Percentiles rank a stretch among this genome's conserved stretches.
phyloP scores from a whole-genome alignment of 2,329 filamentous ascomycete genomes.

The Aspergillus ibericus region DNA sequence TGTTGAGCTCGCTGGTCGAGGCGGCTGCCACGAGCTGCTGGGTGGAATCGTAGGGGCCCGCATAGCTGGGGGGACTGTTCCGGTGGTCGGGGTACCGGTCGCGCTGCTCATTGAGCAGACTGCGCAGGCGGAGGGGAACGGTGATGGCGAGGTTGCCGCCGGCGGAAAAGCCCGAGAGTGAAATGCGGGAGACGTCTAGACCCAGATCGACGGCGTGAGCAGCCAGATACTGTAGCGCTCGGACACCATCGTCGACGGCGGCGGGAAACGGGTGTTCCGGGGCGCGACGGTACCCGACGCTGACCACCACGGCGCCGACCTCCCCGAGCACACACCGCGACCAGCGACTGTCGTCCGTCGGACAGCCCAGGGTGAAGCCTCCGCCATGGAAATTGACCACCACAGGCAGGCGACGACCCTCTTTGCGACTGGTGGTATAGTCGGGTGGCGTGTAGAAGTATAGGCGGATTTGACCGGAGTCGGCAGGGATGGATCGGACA shows the following conservation, averaged over 20 bases:
- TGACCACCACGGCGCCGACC: constrained; percentile 59
- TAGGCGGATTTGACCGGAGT: constrained; percentile 52
- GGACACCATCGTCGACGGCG: constrained; percentile 64
- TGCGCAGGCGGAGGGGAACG: constrained; percentile 59
- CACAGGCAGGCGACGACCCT: constrained; percentile 54
- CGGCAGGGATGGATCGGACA: constrained; percentile 54
- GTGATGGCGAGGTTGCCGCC: constrained; percentile 64
- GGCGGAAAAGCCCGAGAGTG: constrained; percentile 62
- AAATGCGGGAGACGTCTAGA: constrained; percentile 58
- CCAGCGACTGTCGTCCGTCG: constrained; percentile 64
- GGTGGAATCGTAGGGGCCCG: constrained; percentile 34
- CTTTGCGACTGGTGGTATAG: constrained; percentile 34
- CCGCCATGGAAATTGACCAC: constrained; percentile 66
- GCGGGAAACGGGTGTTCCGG: constrained; percentile 64
- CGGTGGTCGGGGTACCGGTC: not conserved
- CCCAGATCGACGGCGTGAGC: constrained; percentile 56
- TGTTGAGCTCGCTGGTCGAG: constrained; percentile 44
- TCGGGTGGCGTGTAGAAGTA: constrained; percentile 61
- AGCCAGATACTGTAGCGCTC: constrained; percentile 60
- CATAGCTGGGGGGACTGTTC: not conserved
- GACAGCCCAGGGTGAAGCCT: constrained; percentile 61
- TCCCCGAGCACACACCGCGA: constrained; percentile 56
- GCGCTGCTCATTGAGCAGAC: constrained; percentile 27
- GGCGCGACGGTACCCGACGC: constrained; percentile 61
- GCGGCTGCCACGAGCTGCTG: constrained; percentile 36